These are phyloP conservation scores for Stagonosporopsis vannaccii DNA, from an alignment of 2,329 filamentous ascomycete species.

Conservation along the genomic window DNA sequence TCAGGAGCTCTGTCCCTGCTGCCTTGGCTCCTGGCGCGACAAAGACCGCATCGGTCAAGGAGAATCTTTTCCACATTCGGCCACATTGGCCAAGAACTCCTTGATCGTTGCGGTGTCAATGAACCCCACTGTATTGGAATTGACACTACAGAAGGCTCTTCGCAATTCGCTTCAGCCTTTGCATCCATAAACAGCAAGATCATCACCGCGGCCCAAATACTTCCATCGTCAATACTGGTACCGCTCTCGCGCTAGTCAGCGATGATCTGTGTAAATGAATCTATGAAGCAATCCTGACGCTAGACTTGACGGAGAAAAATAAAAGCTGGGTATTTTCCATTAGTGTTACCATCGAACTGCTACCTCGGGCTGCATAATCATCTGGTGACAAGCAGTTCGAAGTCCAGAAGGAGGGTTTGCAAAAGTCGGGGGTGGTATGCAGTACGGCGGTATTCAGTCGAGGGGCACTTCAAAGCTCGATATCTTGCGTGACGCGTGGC, in stretches of 20 bases:
- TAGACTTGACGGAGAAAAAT: slow-evolving; percentile 55
- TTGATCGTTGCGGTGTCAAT: slow-evolving; percentile 61
- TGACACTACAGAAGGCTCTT: slow-evolving; percentile 72
- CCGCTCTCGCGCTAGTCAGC: slow-evolving; percentile 70
- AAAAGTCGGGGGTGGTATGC: slow-evolving; percentile 60
- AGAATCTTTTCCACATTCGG: slow-evolving; percentile 75
- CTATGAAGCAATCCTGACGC: slow-evolving; percentile 70
- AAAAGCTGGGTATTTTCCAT: slow-evolving; percentile 72
- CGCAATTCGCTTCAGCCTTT: slow-evolving; percentile 68
- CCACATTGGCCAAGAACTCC: slow-evolving; percentile 70
- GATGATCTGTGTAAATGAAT: slow-evolving; percentile 68
- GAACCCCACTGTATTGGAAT: slow-evolving; percentile 67
- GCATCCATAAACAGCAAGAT: slow-evolving; percentile 65
- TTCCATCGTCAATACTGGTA: slow-evolving; percentile 76
- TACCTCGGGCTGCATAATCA: slow-evolving; percentile 69
- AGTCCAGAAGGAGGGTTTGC: slow-evolving; percentile 71
- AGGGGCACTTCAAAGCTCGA: slow-evolving; percentile 56
- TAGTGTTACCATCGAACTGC: slow-evolving; percentile 57
- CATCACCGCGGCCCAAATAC: slow-evolving; percentile 63
- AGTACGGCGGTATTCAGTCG: slow-evolving; percentile 73
- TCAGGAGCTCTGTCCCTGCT: slow-evolving; percentile 68
- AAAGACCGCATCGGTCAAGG: slow-evolving; percentile 52
- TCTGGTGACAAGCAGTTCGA: slow-evolving; percentile 68
- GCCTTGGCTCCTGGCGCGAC: slow-evolving; percentile 66
- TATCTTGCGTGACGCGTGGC: slow-evolving; percentile 69